Evolutionary conservation across 139 green algal species (phyloP).

Genomic region (Picochlorum sp.): DNA sequence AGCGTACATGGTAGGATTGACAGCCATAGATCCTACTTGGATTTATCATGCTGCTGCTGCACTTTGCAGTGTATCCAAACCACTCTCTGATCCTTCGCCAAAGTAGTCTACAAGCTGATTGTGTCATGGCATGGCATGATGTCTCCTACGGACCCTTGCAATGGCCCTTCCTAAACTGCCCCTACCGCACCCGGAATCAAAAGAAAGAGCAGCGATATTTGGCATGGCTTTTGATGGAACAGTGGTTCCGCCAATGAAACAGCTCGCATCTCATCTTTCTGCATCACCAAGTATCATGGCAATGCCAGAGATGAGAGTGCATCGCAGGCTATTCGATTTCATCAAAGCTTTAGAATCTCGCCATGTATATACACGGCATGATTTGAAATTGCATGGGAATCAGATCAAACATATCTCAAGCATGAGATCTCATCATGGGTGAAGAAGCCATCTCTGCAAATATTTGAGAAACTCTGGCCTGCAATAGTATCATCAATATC

Average conservation of each 20-base stretch:
- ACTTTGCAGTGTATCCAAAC: conserved; percentile 43
- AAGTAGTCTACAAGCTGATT: conserved; percentile 51
- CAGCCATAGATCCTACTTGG: conserved; percentile 48
- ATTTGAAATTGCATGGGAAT: conserved; percentile 38
- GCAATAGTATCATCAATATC: conserved; percentile 5
- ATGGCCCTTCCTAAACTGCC: conserved; percentile 69
- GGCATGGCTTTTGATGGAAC: conserved; percentile 68
- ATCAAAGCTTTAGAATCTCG: conserved; percentile 29
- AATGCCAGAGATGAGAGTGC: conserved; percentile 40
- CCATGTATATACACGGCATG: conserved; percentile 27
- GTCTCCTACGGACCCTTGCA: conserved; percentile 61
- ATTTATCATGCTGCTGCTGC: conserved; percentile 44
- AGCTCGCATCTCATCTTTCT: conserved; percentile 28
- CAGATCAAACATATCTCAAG: conserved; percentile 35
- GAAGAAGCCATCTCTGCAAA: conserved; percentile 15
- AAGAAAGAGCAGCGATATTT: conserved; percentile 52
- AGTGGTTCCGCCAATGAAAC: conserved; percentile 40
- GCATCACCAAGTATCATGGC: conserved; percentile 34
- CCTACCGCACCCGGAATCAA: conserved; percentile 31
- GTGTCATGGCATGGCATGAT: conserved; percentile 57
- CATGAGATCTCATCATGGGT: conserved; percentile 52
- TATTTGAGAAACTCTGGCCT: conserved; percentile 45
- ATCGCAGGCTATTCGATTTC: conserved; percentile 52
- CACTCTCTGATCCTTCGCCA: conserved; percentile 49
- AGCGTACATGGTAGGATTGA: conserved; percentile 76